phyloP scores from a whole-genome alignment of 2,329 filamentous ascomycete genomes.

The Xylaria sp. region DNA sequence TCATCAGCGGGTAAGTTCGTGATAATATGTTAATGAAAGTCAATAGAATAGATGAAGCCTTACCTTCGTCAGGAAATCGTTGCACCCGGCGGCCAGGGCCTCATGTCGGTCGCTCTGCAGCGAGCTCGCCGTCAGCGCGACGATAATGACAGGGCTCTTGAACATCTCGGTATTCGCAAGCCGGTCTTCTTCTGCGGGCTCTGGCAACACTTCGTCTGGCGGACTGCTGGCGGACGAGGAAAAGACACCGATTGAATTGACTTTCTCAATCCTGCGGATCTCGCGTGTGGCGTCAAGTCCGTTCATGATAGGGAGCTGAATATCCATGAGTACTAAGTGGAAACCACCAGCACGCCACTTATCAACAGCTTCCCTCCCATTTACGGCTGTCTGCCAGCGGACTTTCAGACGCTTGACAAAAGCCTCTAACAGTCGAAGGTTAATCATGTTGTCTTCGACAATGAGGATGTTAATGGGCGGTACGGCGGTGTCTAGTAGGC shows the following conservation, averaged over 20 bases:
- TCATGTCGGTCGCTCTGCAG: constrained; percentile 95
- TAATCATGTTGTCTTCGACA: constrained; percentile 98
- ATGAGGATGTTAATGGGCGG: constrained; percentile 97
- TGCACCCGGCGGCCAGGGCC: constrained; percentile 92
- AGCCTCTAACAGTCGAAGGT: constrained; percentile 87
- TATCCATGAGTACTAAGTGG: constrained; percentile 97
- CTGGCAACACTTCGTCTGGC: constrained; percentile 52
- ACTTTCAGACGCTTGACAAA: constrained; percentile 97
- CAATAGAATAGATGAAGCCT: constrained; percentile 34
- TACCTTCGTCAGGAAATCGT: constrained; percentile 98
- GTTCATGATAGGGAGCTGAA: constrained; percentile 95
- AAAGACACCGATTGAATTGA: constrained; percentile 94
- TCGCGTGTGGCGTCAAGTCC: constrained; percentile 94
- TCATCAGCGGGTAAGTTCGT: constrained; percentile 7
- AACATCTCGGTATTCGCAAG: constrained; percentile 74
- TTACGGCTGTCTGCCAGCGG: constrained; percentile 95
- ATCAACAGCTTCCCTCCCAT: constrained; percentile 87
- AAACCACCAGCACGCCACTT: constrained; percentile 95
- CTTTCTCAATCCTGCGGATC: constrained; percentile 84
- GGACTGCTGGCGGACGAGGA: constrained; percentile 67
- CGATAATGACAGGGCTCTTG: constrained; percentile 97
- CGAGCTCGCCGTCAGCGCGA: constrained; percentile 91
- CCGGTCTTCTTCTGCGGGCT: constrained; percentile 68
- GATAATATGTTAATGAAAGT: not conserved
- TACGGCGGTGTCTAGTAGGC: constrained; percentile 78